Base-by-base conservation (phyloP, 257 asterid species). In the Haberlea rhodopensis region DNA sequence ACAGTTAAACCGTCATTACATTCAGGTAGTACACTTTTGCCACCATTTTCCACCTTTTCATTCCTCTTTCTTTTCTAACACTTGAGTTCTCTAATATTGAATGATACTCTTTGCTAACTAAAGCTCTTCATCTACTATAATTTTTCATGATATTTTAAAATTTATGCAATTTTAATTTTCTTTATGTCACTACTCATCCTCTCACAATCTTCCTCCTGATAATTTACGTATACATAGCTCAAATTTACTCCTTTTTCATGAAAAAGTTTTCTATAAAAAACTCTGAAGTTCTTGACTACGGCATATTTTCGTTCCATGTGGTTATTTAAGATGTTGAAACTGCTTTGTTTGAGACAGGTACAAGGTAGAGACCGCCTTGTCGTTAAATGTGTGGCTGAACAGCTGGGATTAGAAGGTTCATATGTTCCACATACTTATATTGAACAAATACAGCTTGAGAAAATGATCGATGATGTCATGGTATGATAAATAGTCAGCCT, bases 371-470 rank as follows among this genome's bases (percentile, higher is more conserved):
- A 94, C 58, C 91, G 99, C 37, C 59, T 77, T 24, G 68, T 76
- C 23, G 89, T 94, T 53, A 84, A 79, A 73, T 61, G 66, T 61
- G 79, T 86, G 49, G 97, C 95, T 5, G 94, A 88, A 48, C 87
- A 88, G 78, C 89, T 94, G 68, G 96, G 87, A 23, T 63, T 90
- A 84, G 96, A 86, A 52, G 96, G 96, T 53, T 85, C 99, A 66
- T 94, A 84, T 61, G 76, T 84, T 67, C 94, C 99, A 0, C 88
- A 90, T 31, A 94, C 99, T 63, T 90, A 94, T 62, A 94, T 94
- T 45, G 96, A 94, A 81, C 97, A 94, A 79, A 94, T 94, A 66
- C 99, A 94, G 76, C 73, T 94, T 75, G 99, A 94, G 82, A 90
- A 94, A 76, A 95, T 94, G 67, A 92, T 94, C 34, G 78, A 85